A percentile compares a stretch with the other conserved stretches of the same genome.
These are phyloP conservation scores for Leucosporidium creatinivorum DNA, from an alignment of 768 basidiomycete species.

Conservation along the genomic window DNA sequence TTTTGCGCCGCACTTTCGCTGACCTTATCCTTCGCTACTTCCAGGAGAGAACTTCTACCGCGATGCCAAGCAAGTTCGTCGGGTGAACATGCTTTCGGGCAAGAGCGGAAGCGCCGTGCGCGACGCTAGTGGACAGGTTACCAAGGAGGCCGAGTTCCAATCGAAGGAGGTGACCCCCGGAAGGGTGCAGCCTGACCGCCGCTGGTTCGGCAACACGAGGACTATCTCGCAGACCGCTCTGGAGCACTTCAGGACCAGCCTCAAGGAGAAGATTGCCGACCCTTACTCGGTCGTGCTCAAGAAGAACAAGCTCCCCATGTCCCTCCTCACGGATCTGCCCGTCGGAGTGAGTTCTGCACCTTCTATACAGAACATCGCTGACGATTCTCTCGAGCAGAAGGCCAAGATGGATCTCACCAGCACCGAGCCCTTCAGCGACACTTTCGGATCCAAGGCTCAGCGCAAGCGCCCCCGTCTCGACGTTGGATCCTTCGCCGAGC, in stretches of 20 bases:
- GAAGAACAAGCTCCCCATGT: slow-evolving; percentile 96
- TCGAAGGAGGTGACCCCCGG: slow-evolving; percentile 87
- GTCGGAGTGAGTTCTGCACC: slow-evolving; percentile 51
- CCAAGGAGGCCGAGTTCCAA: slow-evolving; percentile 89
- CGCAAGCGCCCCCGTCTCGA: slow-evolving; percentile 81
- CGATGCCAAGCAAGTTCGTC: slow-evolving; percentile 66
- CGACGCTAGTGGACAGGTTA: slow-evolving; percentile 84
- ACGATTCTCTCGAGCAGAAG: slow-evolving; percentile 6
- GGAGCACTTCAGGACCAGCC: slow-evolving; percentile 89
- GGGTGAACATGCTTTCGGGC: slow-evolving; percentile 86
- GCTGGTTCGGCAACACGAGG: slow-evolving; percentile 99
- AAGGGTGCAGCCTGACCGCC: slow-evolving; percentile 83
- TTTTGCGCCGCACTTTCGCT: background rate
- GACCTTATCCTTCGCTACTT: background rate
- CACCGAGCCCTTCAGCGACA: slow-evolving; percentile 87
- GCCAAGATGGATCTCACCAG: slow-evolving; percentile 90
- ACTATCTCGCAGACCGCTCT: slow-evolving; percentile 94
- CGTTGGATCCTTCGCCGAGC: slow-evolving; percentile 85
- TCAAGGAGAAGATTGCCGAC: slow-evolving; percentile 75
- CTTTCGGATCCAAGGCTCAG: slow-evolving; percentile 92
- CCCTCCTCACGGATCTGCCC: slow-evolving; percentile 73
- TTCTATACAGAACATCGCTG: background rate
- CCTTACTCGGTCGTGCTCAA: slow-evolving; percentile 91
- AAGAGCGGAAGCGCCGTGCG: slow-evolving; percentile 68
- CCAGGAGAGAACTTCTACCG: slow-evolving; percentile 94